Evolutionary conservation across 352 stramenopile species (phyloP), one percentile per base, ranked within the genome.

Genomic region (Phytopythium oedochilum): DNA sequence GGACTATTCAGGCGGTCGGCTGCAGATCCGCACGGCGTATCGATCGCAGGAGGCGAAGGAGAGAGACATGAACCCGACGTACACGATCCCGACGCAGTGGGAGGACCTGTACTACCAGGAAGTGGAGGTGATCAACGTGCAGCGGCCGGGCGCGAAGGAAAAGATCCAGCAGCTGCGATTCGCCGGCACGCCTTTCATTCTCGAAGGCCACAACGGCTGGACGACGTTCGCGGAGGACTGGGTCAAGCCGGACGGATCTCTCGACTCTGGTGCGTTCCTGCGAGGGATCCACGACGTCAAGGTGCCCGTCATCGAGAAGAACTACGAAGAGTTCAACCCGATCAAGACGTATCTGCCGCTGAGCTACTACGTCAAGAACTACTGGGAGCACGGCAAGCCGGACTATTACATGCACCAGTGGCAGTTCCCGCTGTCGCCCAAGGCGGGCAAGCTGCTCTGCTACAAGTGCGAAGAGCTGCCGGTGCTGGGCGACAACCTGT

Each of bases 341-440:
- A 92, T 92, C 51, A 92, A 89, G 55, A 88, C 75, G 28, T 66
- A 90, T 44, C 31, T 91, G 44, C 55, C 71, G 22, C 63, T 93
- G 34, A 76, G 71, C 52, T 72, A 91, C 53, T 93, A 89, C 55
- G 80, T 93, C 20, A 82, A 86, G 55, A 86, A 89, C 57, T 88
- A 87, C 61, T 93, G 80, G 83, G 75, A 88, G 40, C 79, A 86
- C 29, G 83, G 80, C 49, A 83, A 83, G 43, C 68, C 78, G 20
- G 81, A 89, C 42, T 86, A 97, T 44, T 98, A 98, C 58, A 68
- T 98, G 60, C 93, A 98, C 53, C 93, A 98, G 73, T 98, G 93
- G 93, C 93, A 98, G 63, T 98, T 98, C 66, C 91, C 93, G 8
- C 61, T 97, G 57, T 73, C 70, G 57, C 71, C 76, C 14, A 86